Base-by-base conservation (phyloP, 352 stramenopile species). In the Globisporangium acanthophoron region DNA sequence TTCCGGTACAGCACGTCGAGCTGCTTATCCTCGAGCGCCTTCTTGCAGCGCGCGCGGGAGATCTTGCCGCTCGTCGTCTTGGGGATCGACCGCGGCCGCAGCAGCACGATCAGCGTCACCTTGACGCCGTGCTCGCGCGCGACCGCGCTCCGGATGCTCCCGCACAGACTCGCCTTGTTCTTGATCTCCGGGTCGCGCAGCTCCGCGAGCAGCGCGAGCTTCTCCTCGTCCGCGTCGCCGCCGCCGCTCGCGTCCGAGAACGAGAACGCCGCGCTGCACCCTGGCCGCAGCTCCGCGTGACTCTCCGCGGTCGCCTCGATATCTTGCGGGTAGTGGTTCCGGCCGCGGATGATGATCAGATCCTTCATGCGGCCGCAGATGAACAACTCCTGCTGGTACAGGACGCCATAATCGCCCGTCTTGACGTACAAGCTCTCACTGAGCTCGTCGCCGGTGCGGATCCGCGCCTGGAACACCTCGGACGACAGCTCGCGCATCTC, bases 1-100 rank as follows among this genome's bases (percentile, higher is more conserved):
- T 92, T 92, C 31, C 80, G 80, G 55, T 92, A 91, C 8, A 94
- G 54, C 53, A 86, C 78, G 6, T 78, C 66, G 16, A 94, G 65
- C 20, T 69, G 67, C 29, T 90, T 82, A 1, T 81, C 65, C 40
- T 80, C 66, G 3, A 94, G 61, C 21, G 78, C 80, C 65, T 76
- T 75, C 59, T 81, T 88, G 63, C 88, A 94, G 48, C 88, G 92
- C n/a, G 81, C 76, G 58, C 97, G 87, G 24, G 93, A 96, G 68
- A 99, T 99, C 71, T 99, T 99, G 9, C 97, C 97, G 66, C 94
- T 99, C 15, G 94, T 99, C 2, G 97, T 99, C 73, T 99, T 99
- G 8, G 94, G 90, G 52, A 99, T 97, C 2, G 92, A 93, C 35
- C 89, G 87, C 37, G 94, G 86, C 43, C 92, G 76, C 1, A 99